These are phyloP conservation scores for Crucibulum laeve DNA, from an alignment of 768 basidiomycete species.

Conservation along the genomic window DNA sequence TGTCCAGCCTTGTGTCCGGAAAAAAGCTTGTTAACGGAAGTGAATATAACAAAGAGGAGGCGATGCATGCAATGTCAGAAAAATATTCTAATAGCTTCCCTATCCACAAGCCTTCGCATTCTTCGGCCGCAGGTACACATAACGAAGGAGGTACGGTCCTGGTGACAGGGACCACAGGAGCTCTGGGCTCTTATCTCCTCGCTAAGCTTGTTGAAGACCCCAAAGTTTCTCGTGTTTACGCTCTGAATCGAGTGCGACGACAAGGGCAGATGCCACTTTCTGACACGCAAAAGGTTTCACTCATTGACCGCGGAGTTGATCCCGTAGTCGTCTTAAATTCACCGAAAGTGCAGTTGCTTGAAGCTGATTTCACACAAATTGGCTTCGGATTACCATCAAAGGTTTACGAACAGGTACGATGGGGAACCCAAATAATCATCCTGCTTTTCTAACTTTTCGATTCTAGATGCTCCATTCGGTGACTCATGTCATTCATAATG, in stretches of 20 bases:
- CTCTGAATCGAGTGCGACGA: constrained; percentile 18
- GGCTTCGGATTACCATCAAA: constrained; percentile 20
- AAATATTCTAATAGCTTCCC: constrained; percentile 10
- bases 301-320: constrained; percentile 26
- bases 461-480: constrained; percentile 12
- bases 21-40: background rate
- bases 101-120: constrained; percentile 1
- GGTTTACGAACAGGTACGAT: constrained; percentile 9
- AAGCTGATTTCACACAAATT: constrained; percentile 16
- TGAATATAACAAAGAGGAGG: too few species aligned
- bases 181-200: constrained; percentile 24
- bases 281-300: constrained; percentile 19
- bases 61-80: too few species aligned
- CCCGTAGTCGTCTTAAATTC: constrained; percentile 16
- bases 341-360: constrained; percentile 26
- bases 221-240: constrained; percentile 17
- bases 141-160: constrained; percentile 17
- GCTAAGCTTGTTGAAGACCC: constrained; percentile 13
- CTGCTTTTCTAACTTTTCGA: background rate
- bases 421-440: background rate
- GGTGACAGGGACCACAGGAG: constrained; percentile 29
- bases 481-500: constrained; percentile 19
- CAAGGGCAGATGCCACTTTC: constrained; percentile 10
- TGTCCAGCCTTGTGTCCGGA: background rate
- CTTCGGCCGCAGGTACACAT: too few species aligned